phyloP scores from a whole-genome alignment of 1,284 basidiomycete genomes.

The Singerocomus inundabilis region DNA sequence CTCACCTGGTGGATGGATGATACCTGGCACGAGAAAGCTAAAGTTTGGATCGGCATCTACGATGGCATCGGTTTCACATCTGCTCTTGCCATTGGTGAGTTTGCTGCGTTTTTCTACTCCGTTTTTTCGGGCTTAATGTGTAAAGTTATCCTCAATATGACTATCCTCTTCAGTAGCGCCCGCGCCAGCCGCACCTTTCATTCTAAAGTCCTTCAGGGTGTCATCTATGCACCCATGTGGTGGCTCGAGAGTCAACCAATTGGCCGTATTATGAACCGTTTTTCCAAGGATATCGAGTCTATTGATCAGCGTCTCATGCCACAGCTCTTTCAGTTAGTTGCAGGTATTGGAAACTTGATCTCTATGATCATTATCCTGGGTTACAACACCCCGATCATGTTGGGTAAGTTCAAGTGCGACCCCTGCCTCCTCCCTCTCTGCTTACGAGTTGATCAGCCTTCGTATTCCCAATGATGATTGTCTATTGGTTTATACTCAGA shows the following conservation, averaged over 20 bases:
- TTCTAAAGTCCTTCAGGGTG: conserved; percentile 36
- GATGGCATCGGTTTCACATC: conserved; percentile 38
- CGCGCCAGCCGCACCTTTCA: conserved; percentile 44
- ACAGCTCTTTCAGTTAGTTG: conserved; percentile 35
- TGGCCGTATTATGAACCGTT: conserved; percentile 46
- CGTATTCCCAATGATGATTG: conserved; percentile 20
- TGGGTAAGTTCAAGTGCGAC: conserved; percentile 22
- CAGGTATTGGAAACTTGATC: conserved; percentile 21
- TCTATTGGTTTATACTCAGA: conserved; percentile 30
- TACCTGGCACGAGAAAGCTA: conserved; percentile 33
- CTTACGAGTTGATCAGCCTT: conserved; percentile 16
- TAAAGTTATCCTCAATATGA: conserved; percentile 25
- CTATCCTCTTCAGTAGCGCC: conserved; percentile 39
- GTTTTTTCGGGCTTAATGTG: conserved; percentile 1
- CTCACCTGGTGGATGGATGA: conserved; percentile 33
- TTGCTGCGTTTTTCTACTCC: conserved; percentile 10
- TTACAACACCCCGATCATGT: conserved; percentile 31
- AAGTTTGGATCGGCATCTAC: conserved; percentile 30
- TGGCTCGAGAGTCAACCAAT: conserved; percentile 47
- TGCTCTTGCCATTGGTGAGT: conserved; percentile 35
- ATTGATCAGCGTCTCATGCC: conserved; percentile 27
- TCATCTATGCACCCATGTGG: conserved; percentile 42
- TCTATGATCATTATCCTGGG: conserved; percentile 24
- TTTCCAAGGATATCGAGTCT: conserved; percentile 47
- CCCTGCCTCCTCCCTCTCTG: neutral